Evolutionary conservation across 495 filamentous ascomycete species (phyloP).

Genomic region (Aspergillus saccharolyticus): DNA sequence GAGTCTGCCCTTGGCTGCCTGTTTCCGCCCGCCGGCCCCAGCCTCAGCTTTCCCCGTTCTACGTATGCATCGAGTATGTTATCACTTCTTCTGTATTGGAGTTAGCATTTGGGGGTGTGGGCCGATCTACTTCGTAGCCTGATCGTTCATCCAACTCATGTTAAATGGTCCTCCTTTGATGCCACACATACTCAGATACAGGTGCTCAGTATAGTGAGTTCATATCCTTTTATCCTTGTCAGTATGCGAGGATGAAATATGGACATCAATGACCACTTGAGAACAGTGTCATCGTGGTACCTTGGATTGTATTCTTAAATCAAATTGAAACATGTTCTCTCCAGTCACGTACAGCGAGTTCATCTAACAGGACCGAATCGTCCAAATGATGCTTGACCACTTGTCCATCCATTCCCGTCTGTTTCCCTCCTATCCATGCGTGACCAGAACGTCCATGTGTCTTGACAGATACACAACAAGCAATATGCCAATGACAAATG

Average conservation of each 20-base stretch:
- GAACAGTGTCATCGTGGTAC: neutral
- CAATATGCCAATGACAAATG: neutral
- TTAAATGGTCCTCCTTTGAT: too few species aligned
- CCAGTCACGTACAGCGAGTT: neutral
- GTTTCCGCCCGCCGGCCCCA: neutral
- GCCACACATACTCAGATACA: too few species aligned
- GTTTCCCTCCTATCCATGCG: neutral
- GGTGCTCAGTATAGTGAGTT: too few species aligned
- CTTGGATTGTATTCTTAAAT: neutral
- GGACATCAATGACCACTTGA: neutral
- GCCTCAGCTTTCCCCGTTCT: too few species aligned
- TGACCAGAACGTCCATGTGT: neutral
- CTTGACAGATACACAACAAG: neutral
- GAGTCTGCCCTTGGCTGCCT: conserved; percentile 35
- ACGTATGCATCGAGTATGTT: too few species aligned
- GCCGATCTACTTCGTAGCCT: too few species aligned
- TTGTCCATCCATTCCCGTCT: neutral
- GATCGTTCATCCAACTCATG: too few species aligned
- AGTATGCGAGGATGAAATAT: neutral
- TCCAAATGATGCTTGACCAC: neutral
- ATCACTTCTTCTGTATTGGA: too few species aligned
- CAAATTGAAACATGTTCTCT: neutral
- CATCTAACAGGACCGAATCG: neutral
- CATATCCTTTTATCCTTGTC: too few species aligned
- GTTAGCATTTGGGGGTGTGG: too few species aligned